These are phyloP conservation scores for Pseudopediastrum boryanum DNA, from an alignment of 139 green algal genomes.

Conservation along the genomic window DNA sequence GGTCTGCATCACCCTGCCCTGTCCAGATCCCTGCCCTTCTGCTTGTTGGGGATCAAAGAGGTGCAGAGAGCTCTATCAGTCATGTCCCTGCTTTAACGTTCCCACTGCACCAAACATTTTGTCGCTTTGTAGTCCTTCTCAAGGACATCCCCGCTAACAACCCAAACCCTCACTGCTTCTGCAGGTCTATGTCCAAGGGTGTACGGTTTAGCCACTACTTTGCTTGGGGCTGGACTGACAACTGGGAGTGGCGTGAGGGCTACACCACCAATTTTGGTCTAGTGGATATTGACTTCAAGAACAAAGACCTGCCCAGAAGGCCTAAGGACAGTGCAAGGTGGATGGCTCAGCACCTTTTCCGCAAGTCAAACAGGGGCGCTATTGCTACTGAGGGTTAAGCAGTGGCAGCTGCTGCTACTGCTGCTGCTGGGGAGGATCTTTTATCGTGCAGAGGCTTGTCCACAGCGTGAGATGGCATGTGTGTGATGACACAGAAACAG, in stretches of 20 bases:
- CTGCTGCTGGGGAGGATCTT: no score
- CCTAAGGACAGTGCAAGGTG: no score
- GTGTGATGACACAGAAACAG: no score
- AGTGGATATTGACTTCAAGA: not conserved
- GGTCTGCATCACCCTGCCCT: no score
- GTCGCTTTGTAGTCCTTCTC: not conserved
- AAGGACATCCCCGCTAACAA: not conserved
- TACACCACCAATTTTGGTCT: slow-evolving; percentile 32
- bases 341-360: no score
- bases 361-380: no score
- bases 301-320: no score
- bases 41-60: not conserved
- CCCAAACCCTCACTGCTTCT: not conserved
- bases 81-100: not conserved
- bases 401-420: no score
- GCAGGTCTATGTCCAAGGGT: slow-evolving; percentile 12
- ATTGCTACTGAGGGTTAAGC: no score
- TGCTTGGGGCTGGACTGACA: slow-evolving; percentile 30
- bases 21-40: not conserved
- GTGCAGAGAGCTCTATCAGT: not conserved
- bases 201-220: slow-evolving; percentile 36
- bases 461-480: no score
- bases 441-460: no score
- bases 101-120: not conserved
- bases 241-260: slow-evolving; percentile 40